These are phyloP conservation scores for Phellopilus nigrolimitatus DNA, from an alignment of 1,284 basidiomycete species.

Conservation along the genomic window DNA sequence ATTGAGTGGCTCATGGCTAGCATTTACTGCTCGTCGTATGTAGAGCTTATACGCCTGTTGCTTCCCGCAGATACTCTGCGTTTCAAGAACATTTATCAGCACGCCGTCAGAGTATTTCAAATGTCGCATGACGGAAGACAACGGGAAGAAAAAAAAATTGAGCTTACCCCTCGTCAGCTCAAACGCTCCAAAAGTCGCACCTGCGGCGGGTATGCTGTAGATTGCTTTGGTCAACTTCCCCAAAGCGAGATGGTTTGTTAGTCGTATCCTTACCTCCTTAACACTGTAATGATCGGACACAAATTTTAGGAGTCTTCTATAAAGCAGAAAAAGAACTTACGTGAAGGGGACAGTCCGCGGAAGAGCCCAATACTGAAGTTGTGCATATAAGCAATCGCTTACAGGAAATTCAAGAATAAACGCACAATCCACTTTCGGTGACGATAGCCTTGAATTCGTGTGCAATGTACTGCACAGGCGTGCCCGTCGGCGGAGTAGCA, in stretches of 20 bases:
- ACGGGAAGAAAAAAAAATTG: neutral
- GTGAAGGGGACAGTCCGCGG: constrained; percentile 66
- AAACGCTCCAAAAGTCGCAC: constrained; percentile 88
- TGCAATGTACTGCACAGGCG: constrained; percentile 79
- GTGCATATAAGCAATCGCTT: constrained; percentile 2
- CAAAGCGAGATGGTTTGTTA: neutral
- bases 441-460: constrained; percentile 67
- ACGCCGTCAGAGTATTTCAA: too few relatives aligned
- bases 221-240: constrained; percentile 21
- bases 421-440: constrained; percentile 72
- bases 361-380: constrained; percentile 60
- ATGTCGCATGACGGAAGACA: too few relatives aligned
- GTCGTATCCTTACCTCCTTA: constrained; percentile 56
- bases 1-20: too few relatives aligned
- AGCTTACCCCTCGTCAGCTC: constrained; percentile 72
- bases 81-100: constrained; percentile 1
- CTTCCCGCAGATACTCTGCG: constrained; percentile 27
- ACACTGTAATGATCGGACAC: constrained; percentile 31
- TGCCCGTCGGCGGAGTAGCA: constrained; percentile 67
- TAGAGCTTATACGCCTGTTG: constrained; percentile 26
- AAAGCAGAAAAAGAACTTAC: constrained; percentile 36
- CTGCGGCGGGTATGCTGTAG: constrained; percentile 81
- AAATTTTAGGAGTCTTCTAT: constrained; percentile 1
- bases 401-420: constrained; percentile 22
- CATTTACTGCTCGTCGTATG: neutral